Percentiles rank a stretch among this genome's conserved stretches.
These are phyloP conservation scores for Aspergillaceae sp. DNA, from an alignment of 2,329 filamentous ascomycete genomes.

Conservation along the genomic window DNA sequence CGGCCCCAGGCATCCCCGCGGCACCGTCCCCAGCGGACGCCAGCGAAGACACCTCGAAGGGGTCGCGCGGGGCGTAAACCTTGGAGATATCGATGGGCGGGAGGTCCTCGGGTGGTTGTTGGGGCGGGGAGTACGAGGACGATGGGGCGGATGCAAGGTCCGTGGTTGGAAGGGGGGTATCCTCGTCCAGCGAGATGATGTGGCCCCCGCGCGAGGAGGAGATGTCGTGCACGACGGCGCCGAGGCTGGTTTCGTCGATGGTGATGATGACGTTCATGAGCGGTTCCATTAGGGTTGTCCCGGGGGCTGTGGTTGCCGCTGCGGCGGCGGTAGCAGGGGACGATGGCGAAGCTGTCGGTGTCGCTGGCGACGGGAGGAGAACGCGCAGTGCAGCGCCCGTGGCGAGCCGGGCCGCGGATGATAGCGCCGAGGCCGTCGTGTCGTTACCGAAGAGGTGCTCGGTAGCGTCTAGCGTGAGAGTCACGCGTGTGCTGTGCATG, in stretches of 20 bases:
- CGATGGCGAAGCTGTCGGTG: no score
- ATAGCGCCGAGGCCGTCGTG: constrained; percentile 58
- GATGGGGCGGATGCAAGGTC: constrained; percentile 12
- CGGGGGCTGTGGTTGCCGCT: constrained; percentile 7
- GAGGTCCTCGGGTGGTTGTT: constrained; percentile 19
- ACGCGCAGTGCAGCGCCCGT: constrained; percentile 61
- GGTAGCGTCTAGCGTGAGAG: constrained; percentile 57
- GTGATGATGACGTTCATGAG: constrained; percentile 85
- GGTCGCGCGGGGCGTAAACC: constrained; percentile 83
- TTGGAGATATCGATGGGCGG: constrained; percentile 57
- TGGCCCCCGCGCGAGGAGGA: constrained; percentile 64
- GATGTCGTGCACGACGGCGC: constrained; percentile 74
- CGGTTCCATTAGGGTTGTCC: constrained; percentile 72
- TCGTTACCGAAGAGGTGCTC: constrained; percentile 58
- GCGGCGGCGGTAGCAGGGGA: neutral
- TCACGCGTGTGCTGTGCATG: constrained; percentile 65
- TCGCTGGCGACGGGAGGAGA: constrained; percentile 18
- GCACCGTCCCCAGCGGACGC: no score
- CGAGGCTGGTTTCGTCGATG: constrained; percentile 73
- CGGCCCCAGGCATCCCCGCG: constrained; percentile 6
- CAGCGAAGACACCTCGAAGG: constrained; percentile 44
- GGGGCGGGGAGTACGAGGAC: neutral
- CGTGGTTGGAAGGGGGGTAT: constrained; percentile 26
- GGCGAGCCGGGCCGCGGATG: constrained; percentile 58
- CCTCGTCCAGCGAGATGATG: constrained; percentile 59